Percentiles rank a stretch among this genome's conserved stretches.
Conservation (phyloP, 176 grass and related monocot genomes). For the Tillandsia fasciculata region DNA sequence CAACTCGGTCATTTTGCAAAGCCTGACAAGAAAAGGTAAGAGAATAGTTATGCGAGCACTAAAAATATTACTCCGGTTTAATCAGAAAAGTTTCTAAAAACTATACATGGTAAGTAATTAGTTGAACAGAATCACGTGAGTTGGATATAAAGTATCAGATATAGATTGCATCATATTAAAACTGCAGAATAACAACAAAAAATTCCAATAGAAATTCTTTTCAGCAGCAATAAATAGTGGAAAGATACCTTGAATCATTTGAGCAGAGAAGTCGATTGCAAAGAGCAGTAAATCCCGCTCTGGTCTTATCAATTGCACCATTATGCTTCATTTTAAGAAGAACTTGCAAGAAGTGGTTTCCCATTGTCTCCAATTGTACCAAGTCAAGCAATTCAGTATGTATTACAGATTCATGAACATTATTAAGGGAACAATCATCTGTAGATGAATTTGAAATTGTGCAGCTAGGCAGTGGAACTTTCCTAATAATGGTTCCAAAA, state of each 20-base stretch:
- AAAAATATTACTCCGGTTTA: not conserved
- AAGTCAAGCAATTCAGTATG: conserved; percentile 54
- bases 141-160: too few species aligned
- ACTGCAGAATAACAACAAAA: too few species aligned
- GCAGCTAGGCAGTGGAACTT: conserved; percentile 81
- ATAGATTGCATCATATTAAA: too few species aligned
- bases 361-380: conserved; percentile 73
- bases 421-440: conserved; percentile 22
- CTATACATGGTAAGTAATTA: not conserved
- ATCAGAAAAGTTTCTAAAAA: not conserved
- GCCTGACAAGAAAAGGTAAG: conserved; percentile 39
- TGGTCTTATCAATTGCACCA: conserved; percentile 98
- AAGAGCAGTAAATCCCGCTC: conserved; percentile 92
- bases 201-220: too few species aligned
- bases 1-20: conserved; percentile 85
- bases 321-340: conserved; percentile 99
- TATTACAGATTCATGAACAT: conserved; percentile 22
- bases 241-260: conserved; percentile 75
- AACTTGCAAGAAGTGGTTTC: conserved; percentile 89
- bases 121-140: too few species aligned
- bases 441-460: conserved; percentile 41
- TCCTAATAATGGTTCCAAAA: conserved; percentile 85
- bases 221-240: conserved; percentile 5
- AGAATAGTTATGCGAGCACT: conserved; percentile 15
- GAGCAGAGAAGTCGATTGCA: conserved; percentile 97